Evolutionary conservation across 495 filamentous ascomycete genomes (phyloP).

Genomic region (Lasiosphaeria miniovina): DNA sequence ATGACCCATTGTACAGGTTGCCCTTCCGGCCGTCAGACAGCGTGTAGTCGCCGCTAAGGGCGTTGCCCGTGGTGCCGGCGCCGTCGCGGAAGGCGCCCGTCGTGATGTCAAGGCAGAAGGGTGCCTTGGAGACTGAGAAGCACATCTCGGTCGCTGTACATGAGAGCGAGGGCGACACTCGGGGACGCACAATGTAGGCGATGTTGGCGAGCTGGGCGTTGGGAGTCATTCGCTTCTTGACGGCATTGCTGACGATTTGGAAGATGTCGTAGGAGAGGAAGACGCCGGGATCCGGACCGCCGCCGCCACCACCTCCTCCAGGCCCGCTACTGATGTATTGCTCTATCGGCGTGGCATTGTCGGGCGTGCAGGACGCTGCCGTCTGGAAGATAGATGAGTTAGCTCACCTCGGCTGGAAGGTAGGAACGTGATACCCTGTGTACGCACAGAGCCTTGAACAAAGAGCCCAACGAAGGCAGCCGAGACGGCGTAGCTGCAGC

Average conservation of each 20-base stretch:
- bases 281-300: background rate
- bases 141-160: slow-evolving; percentile 9
- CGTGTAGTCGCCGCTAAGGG: slow-evolving; percentile 8
- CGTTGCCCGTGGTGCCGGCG: slow-evolving; percentile 10
- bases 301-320: slow-evolving; percentile 1
- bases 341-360: slow-evolving; percentile 10
- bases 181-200: background rate
- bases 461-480: no score
- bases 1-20: slow-evolving; percentile 10
- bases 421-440: no score
- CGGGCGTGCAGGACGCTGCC: slow-evolving; percentile 7
- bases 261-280: slow-evolving; percentile 3
- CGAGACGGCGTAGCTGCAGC: no score
- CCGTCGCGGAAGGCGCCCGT: slow-evolving; percentile 12
- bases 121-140: slow-evolving; percentile 6
- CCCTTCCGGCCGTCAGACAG: slow-evolving; percentile 11
- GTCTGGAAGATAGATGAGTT: slow-evolving; percentile 2
- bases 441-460: no score
- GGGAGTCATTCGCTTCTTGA: slow-evolving; percentile 7
- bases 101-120: slow-evolving; percentile 8
- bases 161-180: background rate
- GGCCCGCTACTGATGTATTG: slow-evolving; percentile 1
- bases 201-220: slow-evolving; percentile 12
- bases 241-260: slow-evolving; percentile 7
- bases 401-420: background rate